Percentiles rank a stretch among this genome's conserved stretches.
These are phyloP conservation scores for Cyberlindnera mississippiensis DNA, from an alignment of 805 yeast genomes.

Conservation along the genomic window DNA sequence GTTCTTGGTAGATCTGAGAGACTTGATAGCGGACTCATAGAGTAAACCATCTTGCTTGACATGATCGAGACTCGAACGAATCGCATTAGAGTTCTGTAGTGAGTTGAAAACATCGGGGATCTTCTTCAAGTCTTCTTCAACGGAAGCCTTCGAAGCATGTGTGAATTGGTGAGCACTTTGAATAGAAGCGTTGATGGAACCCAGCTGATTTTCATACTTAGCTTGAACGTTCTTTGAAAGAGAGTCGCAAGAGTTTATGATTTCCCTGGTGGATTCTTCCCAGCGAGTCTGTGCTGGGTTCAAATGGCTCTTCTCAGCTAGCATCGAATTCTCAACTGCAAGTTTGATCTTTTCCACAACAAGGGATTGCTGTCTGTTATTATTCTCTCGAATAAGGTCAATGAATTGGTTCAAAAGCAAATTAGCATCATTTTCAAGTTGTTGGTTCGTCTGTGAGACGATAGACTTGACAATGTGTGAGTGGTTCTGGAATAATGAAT, in stretches of 20 bases:
- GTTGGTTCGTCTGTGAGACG: conserved; percentile 12
- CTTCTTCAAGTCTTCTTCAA: conserved; percentile 20
- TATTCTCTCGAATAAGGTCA: conserved; percentile 19
- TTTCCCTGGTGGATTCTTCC: conserved; percentile 21
- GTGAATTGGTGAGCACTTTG: conserved; percentile 19
- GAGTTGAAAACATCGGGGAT: conserved; percentile 8
- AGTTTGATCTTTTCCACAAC: conserved; percentile 13
- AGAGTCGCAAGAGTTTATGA: conserved; percentile 22
- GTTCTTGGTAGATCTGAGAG: background rate
- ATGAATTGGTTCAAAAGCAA: conserved; percentile 18
- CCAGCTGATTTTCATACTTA: conserved; percentile 11
- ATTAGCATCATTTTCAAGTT: conserved; percentile 22
- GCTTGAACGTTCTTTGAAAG: conserved; percentile 9
- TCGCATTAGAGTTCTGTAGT: conserved; percentile 8
- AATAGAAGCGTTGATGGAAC: conserved; percentile 8
- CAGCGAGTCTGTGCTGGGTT: conserved; percentile 16
- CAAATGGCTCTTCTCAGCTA: conserved; percentile 17
- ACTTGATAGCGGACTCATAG: conserved; percentile 1
- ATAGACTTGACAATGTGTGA: conserved; percentile 15
- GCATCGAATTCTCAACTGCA: conserved; percentile 18
- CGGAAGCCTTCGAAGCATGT: conserved; percentile 9
- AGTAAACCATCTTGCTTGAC: conserved; percentile 5
- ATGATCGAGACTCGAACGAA: conserved; percentile 3
- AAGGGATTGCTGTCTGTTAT: conserved; percentile 18
- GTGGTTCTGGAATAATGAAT: conserved; percentile 24